Conservation (phyloP, 1,139 yeast genomes). For the Zygosaccharomyces pseudobailii region DNA sequence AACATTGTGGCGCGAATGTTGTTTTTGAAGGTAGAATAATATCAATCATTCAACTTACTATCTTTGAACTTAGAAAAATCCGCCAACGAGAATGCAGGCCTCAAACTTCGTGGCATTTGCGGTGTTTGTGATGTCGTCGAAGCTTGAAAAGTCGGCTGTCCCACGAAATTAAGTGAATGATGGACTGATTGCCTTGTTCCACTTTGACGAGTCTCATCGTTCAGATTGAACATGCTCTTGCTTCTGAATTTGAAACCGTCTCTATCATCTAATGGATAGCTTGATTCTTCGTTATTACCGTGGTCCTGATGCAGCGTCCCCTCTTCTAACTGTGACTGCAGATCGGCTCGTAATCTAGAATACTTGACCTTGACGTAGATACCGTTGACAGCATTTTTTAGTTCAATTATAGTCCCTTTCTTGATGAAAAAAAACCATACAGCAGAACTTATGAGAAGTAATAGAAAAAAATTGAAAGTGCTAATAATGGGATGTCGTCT, state of each 20-base stretch:
- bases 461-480: slow-evolving; percentile 2
- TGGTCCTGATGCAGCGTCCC: slow-evolving; percentile 14
- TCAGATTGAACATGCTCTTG: slow-evolving; percentile 27
- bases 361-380: slow-evolving; percentile 11
- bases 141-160: slow-evolving; percentile 5
- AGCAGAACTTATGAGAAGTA: slow-evolving; percentile 1
- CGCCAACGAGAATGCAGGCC: slow-evolving; percentile 29
- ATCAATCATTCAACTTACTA: slow-evolving; percentile 12
- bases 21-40: neutral
- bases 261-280: slow-evolving; percentile 10
- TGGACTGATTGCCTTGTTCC: slow-evolving; percentile 7
- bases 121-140: slow-evolving; percentile 8
- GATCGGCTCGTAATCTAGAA: slow-evolving; percentile 11
- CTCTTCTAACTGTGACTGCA: slow-evolving; percentile 22
- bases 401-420: slow-evolving; percentile 1
- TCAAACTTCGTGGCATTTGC: slow-evolving; percentile 13
- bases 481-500: neutral
- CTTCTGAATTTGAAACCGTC: slow-evolving; percentile 24
- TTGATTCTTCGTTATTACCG: slow-evolving; percentile 1
- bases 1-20: neutral
- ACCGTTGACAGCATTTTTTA: slow-evolving; percentile 3
- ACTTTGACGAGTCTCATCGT: slow-evolving; percentile 5
- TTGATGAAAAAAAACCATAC: slow-evolving; percentile 1
- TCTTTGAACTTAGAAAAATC: slow-evolving; percentile 28
- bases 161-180: neutral